A percentile compares a stretch with the other conserved stretches of the same genome.
Conservation (phyloP, 148 eudicot genomes). For the Selenicereus undatus region DNA sequence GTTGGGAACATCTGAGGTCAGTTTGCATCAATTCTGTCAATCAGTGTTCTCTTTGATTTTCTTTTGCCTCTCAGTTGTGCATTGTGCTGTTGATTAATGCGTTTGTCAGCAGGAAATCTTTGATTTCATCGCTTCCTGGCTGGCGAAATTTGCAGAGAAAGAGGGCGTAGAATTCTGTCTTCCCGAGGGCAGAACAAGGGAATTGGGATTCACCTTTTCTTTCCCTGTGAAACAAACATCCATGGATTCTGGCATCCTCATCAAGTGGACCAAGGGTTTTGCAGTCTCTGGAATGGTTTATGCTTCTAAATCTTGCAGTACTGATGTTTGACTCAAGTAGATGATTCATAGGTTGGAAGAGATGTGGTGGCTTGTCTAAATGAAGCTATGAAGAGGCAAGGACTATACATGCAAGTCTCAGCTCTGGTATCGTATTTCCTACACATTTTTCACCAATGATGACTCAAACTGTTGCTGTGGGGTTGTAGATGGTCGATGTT, state of each 20-base stretch:
- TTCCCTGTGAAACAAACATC: slow-evolving; percentile 80
- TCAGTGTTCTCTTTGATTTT: neutral
- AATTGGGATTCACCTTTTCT: slow-evolving; percentile 79
- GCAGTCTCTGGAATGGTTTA: slow-evolving; percentile 64
- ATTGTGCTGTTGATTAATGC: neutral
- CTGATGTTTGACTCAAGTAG: neutral
- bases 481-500: too few species aligned
- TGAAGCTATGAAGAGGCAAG: slow-evolving; percentile 66
- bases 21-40: slow-evolving; percentile 4
- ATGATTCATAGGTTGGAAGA: slow-evolving; percentile 44
- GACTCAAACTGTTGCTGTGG: neutral
- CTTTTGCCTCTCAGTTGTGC: neutral
- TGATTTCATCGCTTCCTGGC: slow-evolving; percentile 63
- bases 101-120: slow-evolving; percentile 50
- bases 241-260: slow-evolving; percentile 63
- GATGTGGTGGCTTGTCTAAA: slow-evolving; percentile 70
- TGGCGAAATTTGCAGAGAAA: slow-evolving; percentile 52
- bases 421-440: slow-evolving; percentile 46
- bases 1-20: slow-evolving; percentile 69
- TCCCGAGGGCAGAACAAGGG: slow-evolving; percentile 48
- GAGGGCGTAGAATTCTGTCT: slow-evolving; percentile 47
- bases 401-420: slow-evolving; percentile 56
- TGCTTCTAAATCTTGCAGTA: slow-evolving; percentile 12
- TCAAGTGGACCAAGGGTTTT: slow-evolving; percentile 88
- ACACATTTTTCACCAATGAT: neutral